A percentile compares a stretch with the other conserved stretches of the same genome.
These are phyloP conservation scores for Fusarium sp. DNA, from an alignment of 2,329 filamentous ascomycete species.

Conservation along the genomic window DNA sequence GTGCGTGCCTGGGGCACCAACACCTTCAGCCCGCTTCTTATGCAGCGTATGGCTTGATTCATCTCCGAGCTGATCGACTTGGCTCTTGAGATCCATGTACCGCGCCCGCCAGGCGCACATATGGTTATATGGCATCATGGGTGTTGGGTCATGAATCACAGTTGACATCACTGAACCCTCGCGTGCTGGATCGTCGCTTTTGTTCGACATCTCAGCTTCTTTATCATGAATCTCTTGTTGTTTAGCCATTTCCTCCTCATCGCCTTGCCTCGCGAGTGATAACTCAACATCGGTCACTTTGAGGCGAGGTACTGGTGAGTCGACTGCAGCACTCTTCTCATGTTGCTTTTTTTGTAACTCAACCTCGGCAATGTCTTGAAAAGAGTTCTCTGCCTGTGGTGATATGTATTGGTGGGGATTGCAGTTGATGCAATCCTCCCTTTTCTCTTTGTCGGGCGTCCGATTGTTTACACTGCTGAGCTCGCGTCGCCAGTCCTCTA, in stretches of 20 bases:
- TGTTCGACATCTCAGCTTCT: slow-evolving; percentile 6
- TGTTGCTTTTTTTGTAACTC: background rate
- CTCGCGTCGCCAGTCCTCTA: slow-evolving; percentile 40
- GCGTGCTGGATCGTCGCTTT: slow-evolving; percentile 10
- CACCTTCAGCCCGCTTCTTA: slow-evolving; percentile 29
- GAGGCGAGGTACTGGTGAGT: slow-evolving; percentile 36
- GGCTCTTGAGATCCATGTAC: slow-evolving; percentile 56
- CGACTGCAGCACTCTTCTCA: slow-evolving; percentile 2
- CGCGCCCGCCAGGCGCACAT: slow-evolving; percentile 58
- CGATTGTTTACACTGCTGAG: slow-evolving; percentile 38
- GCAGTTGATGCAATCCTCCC: slow-evolving; percentile 41
- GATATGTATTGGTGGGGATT: slow-evolving; percentile 37
- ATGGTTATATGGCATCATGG: slow-evolving; percentile 55
- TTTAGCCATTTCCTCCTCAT: slow-evolving; percentile 31
- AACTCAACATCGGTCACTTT: slow-evolving; percentile 48
- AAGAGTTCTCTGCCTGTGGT: slow-evolving; percentile 1
- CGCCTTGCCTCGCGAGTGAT: slow-evolving; percentile 43
- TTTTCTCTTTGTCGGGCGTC: slow-evolving; percentile 22
- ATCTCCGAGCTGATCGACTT: slow-evolving; percentile 57
- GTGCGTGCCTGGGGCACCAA: slow-evolving; percentile 36
- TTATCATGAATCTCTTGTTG: slow-evolving; percentile 11
- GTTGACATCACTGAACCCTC: slow-evolving; percentile 24
- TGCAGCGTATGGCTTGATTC: slow-evolving; percentile 49
- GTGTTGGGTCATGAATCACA: slow-evolving; percentile 50
- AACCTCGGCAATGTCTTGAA: slow-evolving; percentile 9